Evolutionary conservation across 208 protist genomes (phyloP).

Genomic region (Trypanosoma boissoni): DNA sequence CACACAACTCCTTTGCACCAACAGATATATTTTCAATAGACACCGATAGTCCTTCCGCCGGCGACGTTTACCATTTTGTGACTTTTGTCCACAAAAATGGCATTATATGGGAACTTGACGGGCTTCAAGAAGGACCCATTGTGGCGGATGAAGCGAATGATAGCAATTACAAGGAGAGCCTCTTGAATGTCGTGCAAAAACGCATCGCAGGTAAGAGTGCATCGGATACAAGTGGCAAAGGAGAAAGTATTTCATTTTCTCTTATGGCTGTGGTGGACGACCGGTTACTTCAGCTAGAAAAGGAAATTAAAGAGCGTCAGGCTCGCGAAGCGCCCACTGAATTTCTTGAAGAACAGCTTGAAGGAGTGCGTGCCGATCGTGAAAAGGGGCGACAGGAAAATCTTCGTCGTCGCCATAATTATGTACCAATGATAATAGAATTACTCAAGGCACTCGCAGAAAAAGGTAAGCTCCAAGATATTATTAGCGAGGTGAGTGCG

Average conservation of each 20-base stretch:
- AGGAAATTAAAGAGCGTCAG: slow-evolving; percentile 47
- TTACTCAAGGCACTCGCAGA: slow-evolving; percentile 93
- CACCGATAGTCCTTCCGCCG: slow-evolving; percentile 33
- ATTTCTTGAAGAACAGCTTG: slow-evolving; percentile 62
- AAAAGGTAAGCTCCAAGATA: slow-evolving; percentile 78
- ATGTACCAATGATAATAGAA: slow-evolving; percentile 95
- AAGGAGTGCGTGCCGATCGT: slow-evolving; percentile 38
- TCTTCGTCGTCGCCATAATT: slow-evolving; percentile 96
- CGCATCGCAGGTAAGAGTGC: slow-evolving; percentile 74
- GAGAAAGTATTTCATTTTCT: slow-evolving; percentile 93
- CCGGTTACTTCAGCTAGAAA: slow-evolving; percentile 58
- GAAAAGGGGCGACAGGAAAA: slow-evolving; percentile 89
- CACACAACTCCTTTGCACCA: slow-evolving; percentile 96
- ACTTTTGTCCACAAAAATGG: slow-evolving; percentile 92
- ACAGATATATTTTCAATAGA: slow-evolving; percentile 36
- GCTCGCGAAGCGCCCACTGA: slow-evolving; percentile 49
- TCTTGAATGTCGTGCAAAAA: slow-evolving; percentile 83
- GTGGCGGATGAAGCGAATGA: slow-evolving; percentile 64
- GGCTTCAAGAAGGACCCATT: slow-evolving; percentile 93
- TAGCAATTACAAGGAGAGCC: slow-evolving; percentile 54
- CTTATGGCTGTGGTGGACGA: slow-evolving; percentile 95
- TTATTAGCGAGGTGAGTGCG: slow-evolving; percentile 46
- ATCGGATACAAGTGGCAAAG: slow-evolving; percentile 41
- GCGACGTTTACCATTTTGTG: slow-evolving; percentile 97
- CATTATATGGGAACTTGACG: slow-evolving; percentile 97